phyloP scores from a whole-genome alignment of 164 flowering plant species.

The Paratinospora sagittata region DNA sequence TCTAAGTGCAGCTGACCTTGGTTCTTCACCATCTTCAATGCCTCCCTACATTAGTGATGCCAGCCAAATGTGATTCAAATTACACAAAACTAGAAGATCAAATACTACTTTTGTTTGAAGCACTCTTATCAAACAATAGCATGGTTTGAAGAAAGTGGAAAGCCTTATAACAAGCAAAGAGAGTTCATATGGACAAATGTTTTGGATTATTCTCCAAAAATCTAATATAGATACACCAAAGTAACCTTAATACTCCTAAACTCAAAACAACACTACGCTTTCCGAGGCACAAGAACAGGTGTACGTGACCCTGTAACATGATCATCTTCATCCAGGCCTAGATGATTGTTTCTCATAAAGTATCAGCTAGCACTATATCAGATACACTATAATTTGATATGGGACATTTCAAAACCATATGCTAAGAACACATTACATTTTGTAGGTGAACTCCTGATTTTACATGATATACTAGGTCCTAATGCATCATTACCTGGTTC shows the following conservation, averaged over 20 bases:
- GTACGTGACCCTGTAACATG: neutral
- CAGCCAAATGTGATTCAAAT: neutral
- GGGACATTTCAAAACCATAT: neutral
- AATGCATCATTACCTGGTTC: neutral
- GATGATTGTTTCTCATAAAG: too few relatives aligned
- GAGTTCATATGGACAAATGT: neutral
- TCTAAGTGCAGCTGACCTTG: constrained; percentile 67
- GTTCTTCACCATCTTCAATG: constrained; percentile 93
- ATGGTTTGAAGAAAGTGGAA: neutral
- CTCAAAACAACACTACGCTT: neutral
- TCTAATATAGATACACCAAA: neutral
- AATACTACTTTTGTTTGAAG: too few relatives aligned
- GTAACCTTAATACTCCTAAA: neutral
- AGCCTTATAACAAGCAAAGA: too few relatives aligned
- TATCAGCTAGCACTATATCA: too few relatives aligned
- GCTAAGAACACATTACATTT: neutral
- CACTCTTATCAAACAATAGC: neutral
- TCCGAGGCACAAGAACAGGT: neutral
- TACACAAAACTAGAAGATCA: neutral
- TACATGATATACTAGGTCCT: neutral
- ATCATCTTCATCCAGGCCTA: too few relatives aligned
- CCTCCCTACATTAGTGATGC: constrained; percentile 53
- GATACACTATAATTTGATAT: too few relatives aligned
- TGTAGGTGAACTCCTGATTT: neutral
- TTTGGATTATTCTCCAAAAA: neutral